These are phyloP conservation scores for Penicillium psychrofluorescens DNA, from an alignment of 495 filamentous ascomycete species.

Conservation along the genomic window DNA sequence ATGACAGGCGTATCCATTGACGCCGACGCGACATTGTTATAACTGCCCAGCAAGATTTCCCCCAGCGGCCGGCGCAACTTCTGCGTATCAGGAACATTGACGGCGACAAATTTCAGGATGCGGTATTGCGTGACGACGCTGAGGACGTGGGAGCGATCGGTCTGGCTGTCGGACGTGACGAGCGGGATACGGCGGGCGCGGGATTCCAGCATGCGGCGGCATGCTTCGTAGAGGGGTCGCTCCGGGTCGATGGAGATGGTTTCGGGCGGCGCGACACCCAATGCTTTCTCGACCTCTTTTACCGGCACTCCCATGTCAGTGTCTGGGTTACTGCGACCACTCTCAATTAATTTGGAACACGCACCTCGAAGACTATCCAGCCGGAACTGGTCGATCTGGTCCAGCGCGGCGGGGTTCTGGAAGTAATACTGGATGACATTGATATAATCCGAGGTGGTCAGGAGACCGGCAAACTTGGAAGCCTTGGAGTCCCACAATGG, in stretches of 20 bases:
- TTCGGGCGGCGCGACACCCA: conserved; percentile 85
- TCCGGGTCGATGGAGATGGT: conserved; percentile 92
- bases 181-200: conserved; percentile 89
- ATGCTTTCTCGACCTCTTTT: conserved; percentile 91
- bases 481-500: conserved; percentile 95
- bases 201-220: conserved; percentile 87
- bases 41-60: conserved; percentile 83
- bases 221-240: conserved; percentile 87
- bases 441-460: conserved; percentile 94
- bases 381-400: conserved; percentile 87
- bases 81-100: conserved; percentile 89
- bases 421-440: conserved; percentile 99
- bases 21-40: conserved; percentile 70
- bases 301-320: not conserved
- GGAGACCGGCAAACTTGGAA: conserved; percentile 85
- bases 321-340: not conserved
- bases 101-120: conserved; percentile 96
- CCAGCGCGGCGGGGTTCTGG: conserved; percentile 87
- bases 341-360: conserved; percentile 1
- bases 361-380: conserved; percentile 85
- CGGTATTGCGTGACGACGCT: conserved; percentile 97
- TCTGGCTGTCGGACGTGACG: conserved; percentile 93
- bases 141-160: conserved; percentile 83
- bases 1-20: conserved; percentile 91
- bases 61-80: conserved; percentile 79